Conservation (phyloP, 805 yeast species). For the Candida orba region DNA sequence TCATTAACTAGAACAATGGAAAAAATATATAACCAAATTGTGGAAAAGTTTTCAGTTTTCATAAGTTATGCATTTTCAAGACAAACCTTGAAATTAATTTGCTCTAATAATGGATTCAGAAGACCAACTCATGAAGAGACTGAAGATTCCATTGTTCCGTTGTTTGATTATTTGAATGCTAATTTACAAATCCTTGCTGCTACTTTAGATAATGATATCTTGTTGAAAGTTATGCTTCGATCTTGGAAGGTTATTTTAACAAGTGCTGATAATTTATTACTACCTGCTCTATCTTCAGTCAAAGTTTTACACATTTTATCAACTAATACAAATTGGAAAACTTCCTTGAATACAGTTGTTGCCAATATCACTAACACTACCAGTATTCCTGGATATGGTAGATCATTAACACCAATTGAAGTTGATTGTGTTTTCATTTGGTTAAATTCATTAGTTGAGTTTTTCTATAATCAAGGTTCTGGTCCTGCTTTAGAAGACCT, state of each 20-base stretch:
- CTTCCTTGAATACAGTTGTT: conserved; percentile 39
- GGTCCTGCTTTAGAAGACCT: conserved; percentile 68
- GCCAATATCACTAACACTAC: conserved; percentile 38
- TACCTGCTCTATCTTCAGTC: conserved; percentile 61
- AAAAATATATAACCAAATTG: conserved; percentile 60
- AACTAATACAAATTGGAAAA: conserved; percentile 30
- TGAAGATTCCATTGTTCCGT: conserved; percentile 62
- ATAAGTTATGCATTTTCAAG: conserved; percentile 53
- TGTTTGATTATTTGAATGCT: conserved; percentile 66
- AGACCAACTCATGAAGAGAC: conserved; percentile 40
- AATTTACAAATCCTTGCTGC: conserved; percentile 60
- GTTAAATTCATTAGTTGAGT: conserved; percentile 63
- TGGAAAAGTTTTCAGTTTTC: conserved; percentile 61
- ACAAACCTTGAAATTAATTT: conserved; percentile 46
- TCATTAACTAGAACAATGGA: conserved; percentile 58
- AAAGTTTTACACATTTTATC: conserved; percentile 23
- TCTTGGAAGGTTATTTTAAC: conserved; percentile 73
- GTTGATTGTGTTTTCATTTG: conserved; percentile 64
- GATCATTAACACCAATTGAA: conserved; percentile 51
- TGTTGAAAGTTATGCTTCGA: conserved; percentile 61
- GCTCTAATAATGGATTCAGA: conserved; percentile 41
- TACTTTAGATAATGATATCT: conserved; percentile 45
- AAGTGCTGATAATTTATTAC: conserved; percentile 60
- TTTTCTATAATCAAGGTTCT: conserved; percentile 73
- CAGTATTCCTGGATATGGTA: conserved; percentile 40